These are phyloP conservation scores for Quercus lobata DNA, from an alignment of 331 rosid species.

Conservation along the genomic window DNA sequence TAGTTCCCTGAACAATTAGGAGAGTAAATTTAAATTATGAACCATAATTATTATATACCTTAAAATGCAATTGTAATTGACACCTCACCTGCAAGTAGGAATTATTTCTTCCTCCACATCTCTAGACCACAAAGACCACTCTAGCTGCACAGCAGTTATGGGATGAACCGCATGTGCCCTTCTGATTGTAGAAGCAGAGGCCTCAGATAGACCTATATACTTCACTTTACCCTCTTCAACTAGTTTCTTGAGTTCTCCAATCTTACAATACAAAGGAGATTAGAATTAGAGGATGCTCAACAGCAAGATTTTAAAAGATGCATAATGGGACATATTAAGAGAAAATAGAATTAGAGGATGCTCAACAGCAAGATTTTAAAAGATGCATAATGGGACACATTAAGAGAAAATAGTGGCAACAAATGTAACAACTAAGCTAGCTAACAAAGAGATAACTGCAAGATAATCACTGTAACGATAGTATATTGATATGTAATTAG, in stretches of 20 bases:
- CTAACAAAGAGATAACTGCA: too few relatives aligned
- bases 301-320: too few relatives aligned
- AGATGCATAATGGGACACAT: too few relatives aligned
- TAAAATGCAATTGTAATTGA: not conserved
- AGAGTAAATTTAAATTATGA: not conserved
- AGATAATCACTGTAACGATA: too few relatives aligned
- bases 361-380: too few relatives aligned
- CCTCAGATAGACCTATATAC: slow-evolving; percentile 71
- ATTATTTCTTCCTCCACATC: slow-evolving; percentile 55
- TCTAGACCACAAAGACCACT: slow-evolving; percentile 65
- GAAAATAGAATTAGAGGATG: not conserved
- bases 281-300: too few relatives aligned
- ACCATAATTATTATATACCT: not conserved
- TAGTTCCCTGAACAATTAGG: slow-evolving; percentile 45
- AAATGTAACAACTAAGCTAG: not conserved
- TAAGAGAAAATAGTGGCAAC: not conserved
- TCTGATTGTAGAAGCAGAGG: slow-evolving; percentile 66
- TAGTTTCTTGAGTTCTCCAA: slow-evolving; percentile 67
- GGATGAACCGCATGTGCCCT: slow-evolving; percentile 77
- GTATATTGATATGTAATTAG: too few relatives aligned
- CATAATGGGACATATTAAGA: too few relatives aligned
- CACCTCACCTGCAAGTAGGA: slow-evolving; percentile 61
- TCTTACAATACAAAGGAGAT: slow-evolving; percentile 15
- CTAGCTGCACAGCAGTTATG: slow-evolving; percentile 58
- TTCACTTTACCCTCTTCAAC: slow-evolving; percentile 69